phyloP scores from a whole-genome alignment of 169 alveolate genomes.

The Plasmodium berghei region DNA sequence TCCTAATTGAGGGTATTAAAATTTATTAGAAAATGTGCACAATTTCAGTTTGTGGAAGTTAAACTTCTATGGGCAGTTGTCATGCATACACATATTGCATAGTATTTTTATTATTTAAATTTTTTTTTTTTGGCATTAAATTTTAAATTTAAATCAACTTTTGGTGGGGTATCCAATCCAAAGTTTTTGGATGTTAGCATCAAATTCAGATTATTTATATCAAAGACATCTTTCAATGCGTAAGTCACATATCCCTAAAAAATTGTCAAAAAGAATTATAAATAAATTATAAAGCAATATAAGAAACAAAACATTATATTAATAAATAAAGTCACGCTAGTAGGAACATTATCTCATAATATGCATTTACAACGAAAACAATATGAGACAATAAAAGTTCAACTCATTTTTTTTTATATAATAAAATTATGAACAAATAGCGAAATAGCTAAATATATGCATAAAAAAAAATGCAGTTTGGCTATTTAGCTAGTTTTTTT shows the following conservation, averaged over 20 bases:
- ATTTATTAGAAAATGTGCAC: no score
- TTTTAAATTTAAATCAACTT: constrained; percentile 95
- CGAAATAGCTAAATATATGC: no score
- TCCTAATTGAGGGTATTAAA: no score
- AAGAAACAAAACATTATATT: constrained; percentile 1
- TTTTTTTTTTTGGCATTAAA: constrained; percentile 79
- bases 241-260: constrained; percentile 96
- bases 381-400: no score
- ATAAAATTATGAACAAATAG: no score
- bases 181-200: constrained; percentile 94
- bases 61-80: no score
- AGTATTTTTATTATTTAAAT: constrained; percentile 26
- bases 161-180: constrained; percentile 96
- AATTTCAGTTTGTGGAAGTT: no score
- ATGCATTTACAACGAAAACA: no score
- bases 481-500: constrained; percentile 4
- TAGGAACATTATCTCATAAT: neutral
- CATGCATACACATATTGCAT: no score
- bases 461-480: neutral
- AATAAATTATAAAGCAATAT: neutral
- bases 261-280: constrained; percentile 7
- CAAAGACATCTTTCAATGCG: constrained; percentile 95
- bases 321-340: constrained; percentile 31
- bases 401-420: no score
- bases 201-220: constrained; percentile 96